Conservation (phyloP, 2,329 filamentous ascomycete species). For the Epichloe gansuensis region DNA sequence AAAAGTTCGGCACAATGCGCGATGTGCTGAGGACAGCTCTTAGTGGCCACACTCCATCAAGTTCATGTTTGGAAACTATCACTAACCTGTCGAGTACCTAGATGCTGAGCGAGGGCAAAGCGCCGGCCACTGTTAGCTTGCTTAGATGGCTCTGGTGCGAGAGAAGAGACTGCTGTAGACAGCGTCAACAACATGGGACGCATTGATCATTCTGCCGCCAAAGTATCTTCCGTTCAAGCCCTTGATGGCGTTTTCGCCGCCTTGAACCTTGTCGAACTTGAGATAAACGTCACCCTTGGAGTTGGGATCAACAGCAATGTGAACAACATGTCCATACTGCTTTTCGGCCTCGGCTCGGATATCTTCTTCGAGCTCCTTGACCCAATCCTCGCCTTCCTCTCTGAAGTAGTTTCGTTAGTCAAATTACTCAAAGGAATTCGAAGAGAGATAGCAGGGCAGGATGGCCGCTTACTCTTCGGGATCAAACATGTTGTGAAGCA, state of each 20-base stretch:
- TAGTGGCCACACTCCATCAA: background rate
- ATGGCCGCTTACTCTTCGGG: slow-evolving; percentile 62
- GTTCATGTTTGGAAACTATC: slow-evolving; percentile 10
- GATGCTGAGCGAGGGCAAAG: slow-evolving; percentile 27
- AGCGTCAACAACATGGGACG: slow-evolving; percentile 91
- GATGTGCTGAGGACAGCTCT: slow-evolving; percentile 1
- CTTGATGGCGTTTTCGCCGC: slow-evolving; percentile 94
- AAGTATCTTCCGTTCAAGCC: slow-evolving; percentile 96
- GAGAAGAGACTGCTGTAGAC: slow-evolving; percentile 97
- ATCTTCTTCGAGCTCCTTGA: slow-evolving; percentile 89
- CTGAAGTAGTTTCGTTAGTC: slow-evolving; percentile 32
- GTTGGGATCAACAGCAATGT: slow-evolving; percentile 90
- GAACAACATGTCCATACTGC: slow-evolving; percentile 95
- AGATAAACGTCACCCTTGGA: slow-evolving; percentile 94
- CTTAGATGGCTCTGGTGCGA: slow-evolving; percentile 68
- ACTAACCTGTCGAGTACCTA: slow-evolving; percentile 35
- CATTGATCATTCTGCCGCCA: slow-evolving; percentile 83
- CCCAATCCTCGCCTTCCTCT: slow-evolving; percentile 77
- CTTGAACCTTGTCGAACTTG: slow-evolving; percentile 92
- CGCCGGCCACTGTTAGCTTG: slow-evolving; percentile 37
- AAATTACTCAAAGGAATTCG: slow-evolving; percentile 14
- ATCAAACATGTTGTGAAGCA: slow-evolving; percentile 93
- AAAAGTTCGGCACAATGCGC: background rate
- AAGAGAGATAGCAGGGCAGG: background rate
- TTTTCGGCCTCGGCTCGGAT: slow-evolving; percentile 84